Percentiles rank a stretch among this genome's conserved stretches.
Conservation (phyloP, 345 rosid genomes). For the Eucalyptus paniculata region DNA sequence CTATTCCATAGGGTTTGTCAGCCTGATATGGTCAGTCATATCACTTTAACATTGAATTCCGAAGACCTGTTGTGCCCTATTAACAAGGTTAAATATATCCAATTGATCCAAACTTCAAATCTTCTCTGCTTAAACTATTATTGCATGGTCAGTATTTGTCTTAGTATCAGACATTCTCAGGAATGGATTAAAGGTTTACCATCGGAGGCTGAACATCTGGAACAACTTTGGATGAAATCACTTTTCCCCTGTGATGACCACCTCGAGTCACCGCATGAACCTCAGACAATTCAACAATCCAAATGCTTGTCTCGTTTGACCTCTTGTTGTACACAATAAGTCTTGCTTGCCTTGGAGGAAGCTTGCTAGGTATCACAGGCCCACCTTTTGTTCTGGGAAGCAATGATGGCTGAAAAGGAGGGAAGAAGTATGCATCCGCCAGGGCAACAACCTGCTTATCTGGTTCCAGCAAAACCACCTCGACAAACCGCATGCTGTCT, state of each 20-base stretch:
- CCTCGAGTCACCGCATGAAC: constrained; percentile 77
- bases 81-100: neutral
- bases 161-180: neutral
- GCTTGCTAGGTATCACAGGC: constrained; percentile 53
- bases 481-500: constrained; percentile 76
- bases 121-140: neutral
- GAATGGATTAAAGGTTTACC: constrained; percentile 11
- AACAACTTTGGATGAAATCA: constrained; percentile 51
- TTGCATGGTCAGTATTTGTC: neutral
- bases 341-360: constrained; percentile 67
- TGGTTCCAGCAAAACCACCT: constrained; percentile 57
- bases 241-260: constrained; percentile 72
- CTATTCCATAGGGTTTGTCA: neutral
- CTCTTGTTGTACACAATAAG: constrained; percentile 63
- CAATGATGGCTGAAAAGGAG: constrained; percentile 77
- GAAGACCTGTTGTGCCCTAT: neutral
- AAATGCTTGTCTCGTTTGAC: constrained; percentile 63
- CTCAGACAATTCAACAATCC: constrained; percentile 61
- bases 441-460: constrained; percentile 60
- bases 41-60: neutral
- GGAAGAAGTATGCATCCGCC: constrained; percentile 80
- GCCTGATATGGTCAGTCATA: neutral
- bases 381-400: constrained; percentile 63
- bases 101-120: neutral
- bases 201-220: constrained; percentile 77